These are phyloP conservation scores for Monilinia polystroma DNA, from an alignment of 2,329 filamentous ascomycete genomes.

Conservation along the genomic window DNA sequence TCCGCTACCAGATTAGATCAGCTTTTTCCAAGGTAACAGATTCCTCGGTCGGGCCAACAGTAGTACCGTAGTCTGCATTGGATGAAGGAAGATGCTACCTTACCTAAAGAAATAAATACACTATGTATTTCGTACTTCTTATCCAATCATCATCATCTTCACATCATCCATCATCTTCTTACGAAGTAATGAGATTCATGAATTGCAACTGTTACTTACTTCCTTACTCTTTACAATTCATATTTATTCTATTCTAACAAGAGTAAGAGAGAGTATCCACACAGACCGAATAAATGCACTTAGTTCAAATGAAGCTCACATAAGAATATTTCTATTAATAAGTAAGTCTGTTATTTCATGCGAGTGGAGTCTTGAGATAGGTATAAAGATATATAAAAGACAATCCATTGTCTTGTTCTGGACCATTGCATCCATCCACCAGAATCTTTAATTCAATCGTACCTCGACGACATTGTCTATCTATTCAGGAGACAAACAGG, in stretches of 20 bases:
- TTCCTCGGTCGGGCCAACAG: no score
- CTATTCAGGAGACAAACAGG: neutral
- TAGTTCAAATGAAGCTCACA: slow-evolving; percentile 5
- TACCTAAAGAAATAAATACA: no score
- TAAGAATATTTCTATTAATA: neutral
- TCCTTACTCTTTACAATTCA: neutral
- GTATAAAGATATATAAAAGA: neutral
- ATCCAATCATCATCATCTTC: neutral
- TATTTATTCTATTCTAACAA: slow-evolving; percentile 2
- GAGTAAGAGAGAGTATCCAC: neutral
- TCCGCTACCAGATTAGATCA: neutral
- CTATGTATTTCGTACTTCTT: neutral
- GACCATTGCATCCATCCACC: neutral
- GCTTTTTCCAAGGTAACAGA: neutral
- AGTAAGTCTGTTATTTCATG: slow-evolving; percentile 7
- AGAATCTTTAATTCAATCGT: neutral
- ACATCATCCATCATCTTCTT: no score
- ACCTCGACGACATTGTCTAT: neutral
- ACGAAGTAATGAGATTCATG: no score
- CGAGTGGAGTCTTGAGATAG: neutral
- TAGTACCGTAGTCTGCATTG: no score
- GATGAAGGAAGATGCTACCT: no score
- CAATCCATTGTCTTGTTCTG: neutral
- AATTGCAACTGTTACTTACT: neutral
- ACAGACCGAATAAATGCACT: neutral